Percentiles rank a stretch among this genome's conserved stretches.
Evolutionary conservation across 148 eudicot species (phyloP).

Genomic region (Chenopodium berlandieri): DNA sequence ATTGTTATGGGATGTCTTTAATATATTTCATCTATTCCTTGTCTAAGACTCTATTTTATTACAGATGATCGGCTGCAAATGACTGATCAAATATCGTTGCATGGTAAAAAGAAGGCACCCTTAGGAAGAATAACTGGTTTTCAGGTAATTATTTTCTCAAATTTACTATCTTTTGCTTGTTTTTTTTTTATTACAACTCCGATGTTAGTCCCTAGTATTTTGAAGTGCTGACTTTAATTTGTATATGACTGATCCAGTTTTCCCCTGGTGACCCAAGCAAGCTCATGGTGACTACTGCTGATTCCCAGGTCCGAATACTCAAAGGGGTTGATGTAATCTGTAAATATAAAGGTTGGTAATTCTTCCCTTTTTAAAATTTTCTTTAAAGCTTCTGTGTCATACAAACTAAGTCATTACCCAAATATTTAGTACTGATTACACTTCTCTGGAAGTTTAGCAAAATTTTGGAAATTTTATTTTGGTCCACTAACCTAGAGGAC

Average conservation of each 20-base stretch:
- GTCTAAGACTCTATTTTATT: not conserved
- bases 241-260: slow-evolving; percentile 44
- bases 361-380: not conserved
- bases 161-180: not conserved
- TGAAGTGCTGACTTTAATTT: not conserved
- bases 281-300: slow-evolving; percentile 86
- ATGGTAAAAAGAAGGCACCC: slow-evolving; percentile 65
- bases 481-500: no score
- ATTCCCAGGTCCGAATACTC: slow-evolving; percentile 71
- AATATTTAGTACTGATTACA: not conserved
- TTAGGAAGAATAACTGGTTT: slow-evolving; percentile 74
- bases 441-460: not conserved
- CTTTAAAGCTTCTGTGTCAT: not conserved
- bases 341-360: slow-evolving; percentile 60
- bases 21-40: not conserved
- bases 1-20: not conserved
- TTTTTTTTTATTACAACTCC: not conserved
- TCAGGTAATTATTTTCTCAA: slow-evolving; percentile 51
- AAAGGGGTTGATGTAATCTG: slow-evolving; percentile 58
- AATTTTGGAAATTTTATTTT: no score
- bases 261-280: slow-evolving; percentile 69
- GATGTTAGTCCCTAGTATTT: not conserved
- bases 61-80: slow-evolving; percentile 67
- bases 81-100: slow-evolving; percentile 44
- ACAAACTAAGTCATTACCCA: not conserved